A percentile compares a stretch with the other conserved stretches of the same genome.
phyloP scores from a whole-genome alignment of 78 protist genomes.

The Dictyostelium purpureum region DNA sequence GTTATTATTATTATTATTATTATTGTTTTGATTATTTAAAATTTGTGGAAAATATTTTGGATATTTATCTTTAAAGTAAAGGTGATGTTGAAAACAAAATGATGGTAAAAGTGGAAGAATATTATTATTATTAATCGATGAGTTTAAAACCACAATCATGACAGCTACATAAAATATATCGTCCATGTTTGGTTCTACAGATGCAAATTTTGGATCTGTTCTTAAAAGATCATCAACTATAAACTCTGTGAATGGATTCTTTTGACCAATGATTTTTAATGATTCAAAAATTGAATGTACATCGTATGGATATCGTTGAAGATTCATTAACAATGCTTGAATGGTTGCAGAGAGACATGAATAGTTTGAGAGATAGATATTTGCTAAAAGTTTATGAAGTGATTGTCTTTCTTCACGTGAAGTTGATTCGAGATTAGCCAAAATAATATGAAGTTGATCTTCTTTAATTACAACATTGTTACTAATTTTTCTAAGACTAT shows the following conservation, averaged over 20 bases:
- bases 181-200: slow-evolving; percentile 77
- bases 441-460: slow-evolving; percentile 62
- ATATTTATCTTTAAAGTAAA: slow-evolving; percentile 70
- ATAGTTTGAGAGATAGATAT: slow-evolving; percentile 35
- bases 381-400: slow-evolving; percentile 57
- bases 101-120: slow-evolving; percentile 36
- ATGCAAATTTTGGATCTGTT: slow-evolving; percentile 65
- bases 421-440: slow-evolving; percentile 61
- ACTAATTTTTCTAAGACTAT: slow-evolving; percentile 61
- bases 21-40: neutral
- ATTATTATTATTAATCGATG: slow-evolving; percentile 7
- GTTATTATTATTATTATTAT: neutral
- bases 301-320: slow-evolving; percentile 50
- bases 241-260: slow-evolving; percentile 56
- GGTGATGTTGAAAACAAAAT: slow-evolving; percentile 74
- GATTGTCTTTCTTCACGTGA: slow-evolving; percentile 48
- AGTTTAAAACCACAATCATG: slow-evolving; percentile 55
- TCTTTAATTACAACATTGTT: slow-evolving; percentile 34
- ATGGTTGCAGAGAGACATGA: slow-evolving; percentile 57
- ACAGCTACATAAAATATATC: slow-evolving; percentile 75
- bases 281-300: slow-evolving; percentile 54
- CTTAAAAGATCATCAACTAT: slow-evolving; percentile 64
- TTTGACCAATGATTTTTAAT: slow-evolving; percentile 21
- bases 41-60: slow-evolving; percentile 62
- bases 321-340: slow-evolving; percentile 74